Base-by-base conservation (phyloP, 2,329 filamentous ascomycete genomes). In the Coleophoma cylindrospora region DNA sequence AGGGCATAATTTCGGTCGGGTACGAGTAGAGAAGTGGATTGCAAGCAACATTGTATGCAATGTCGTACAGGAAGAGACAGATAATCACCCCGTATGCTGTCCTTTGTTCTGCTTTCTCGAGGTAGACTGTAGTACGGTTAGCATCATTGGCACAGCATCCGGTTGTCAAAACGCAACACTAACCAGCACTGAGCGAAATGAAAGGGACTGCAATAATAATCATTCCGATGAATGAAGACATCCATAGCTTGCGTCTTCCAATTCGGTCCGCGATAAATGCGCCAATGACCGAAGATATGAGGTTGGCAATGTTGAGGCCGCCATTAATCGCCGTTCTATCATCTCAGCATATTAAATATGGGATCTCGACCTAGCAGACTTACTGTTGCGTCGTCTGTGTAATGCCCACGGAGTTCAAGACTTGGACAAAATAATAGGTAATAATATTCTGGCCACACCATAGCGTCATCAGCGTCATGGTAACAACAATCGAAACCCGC, bases 1-100 rank as follows among this genome's bases (percentile, higher is more conserved):
- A 88, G 3, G 84, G 81, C 65, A 87, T 87, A 57, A 85, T 72
- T 34, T 68, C 66, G 47, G 73, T 74, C 7, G 83, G 83, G 61
- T 86, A 87, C 2, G 41, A 43, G 19, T 43, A 43, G 17, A 43
- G 41, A 10, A 43, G 41, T 43, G 41, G 41, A 32, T 43, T 43
- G 32, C 41, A 43, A 5, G 41, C 41, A 9, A 43, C 22, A 22
- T 43, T 43, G 41, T 43, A 43, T 4, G 19, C 19, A 12, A 43
- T 43, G 19, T 43, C 41, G 19, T 43, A 43, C 10, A 43, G 41
- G n/a, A 43, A 43, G n/a, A 43, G 41, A 7, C 41, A 43, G 10
- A 43, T n/a, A n/a, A 43, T 43, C n/a, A 43, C 41, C 9, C 41
- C 41, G 19, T 43, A 43, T 4, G 41, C 41, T 27, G 41, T 43